Percentiles rank a stretch among this genome's conserved stretches.
Conservation (phyloP, 108 stramenopile genomes). For the Cyclotella kingstonii region DNA sequence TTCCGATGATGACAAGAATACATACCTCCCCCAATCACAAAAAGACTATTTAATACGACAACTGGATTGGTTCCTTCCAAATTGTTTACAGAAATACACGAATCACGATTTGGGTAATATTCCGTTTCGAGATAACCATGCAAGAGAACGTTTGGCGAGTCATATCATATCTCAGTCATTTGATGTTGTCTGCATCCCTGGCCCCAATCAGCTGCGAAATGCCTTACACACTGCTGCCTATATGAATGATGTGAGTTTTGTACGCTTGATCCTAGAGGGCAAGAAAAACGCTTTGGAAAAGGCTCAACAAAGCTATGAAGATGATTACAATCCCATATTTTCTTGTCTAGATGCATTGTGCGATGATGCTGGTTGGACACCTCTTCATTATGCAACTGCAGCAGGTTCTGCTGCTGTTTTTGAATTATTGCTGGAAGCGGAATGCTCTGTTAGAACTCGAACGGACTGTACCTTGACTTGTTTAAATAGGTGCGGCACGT, state of each 20-base stretch:
- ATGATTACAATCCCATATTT: constrained; percentile 3
- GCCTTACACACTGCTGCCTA: constrained; percentile 35
- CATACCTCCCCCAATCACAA: constrained; percentile 17
- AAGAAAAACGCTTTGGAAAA: constrained; percentile 1
- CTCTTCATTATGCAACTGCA: constrained; percentile 75
- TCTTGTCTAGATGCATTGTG: constrained; percentile 51
- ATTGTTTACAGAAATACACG: constrained; percentile 37
- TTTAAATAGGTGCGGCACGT: constrained; percentile 48
- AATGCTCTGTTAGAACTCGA: constrained; percentile 35
- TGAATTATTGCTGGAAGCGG: constrained; percentile 58
- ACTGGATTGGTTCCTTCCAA: constrained; percentile 41
- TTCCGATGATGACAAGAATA: constrained; percentile 9
- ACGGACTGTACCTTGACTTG: constrained; percentile 59
- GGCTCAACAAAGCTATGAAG: not conserved
- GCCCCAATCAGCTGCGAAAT: constrained; percentile 17
- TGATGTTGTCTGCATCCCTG: constrained; percentile 21
- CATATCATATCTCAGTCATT: constrained; percentile 26
- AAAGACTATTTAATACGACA: constrained; percentile 27
- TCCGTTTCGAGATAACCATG: constrained; percentile 24
- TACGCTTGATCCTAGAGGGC: constrained; percentile 20
- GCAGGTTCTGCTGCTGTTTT: constrained; percentile 58
- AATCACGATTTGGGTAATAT: not conserved
- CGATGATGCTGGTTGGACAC: constrained; percentile 75
- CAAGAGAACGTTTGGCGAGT: constrained; percentile 31
- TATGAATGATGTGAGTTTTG: constrained; percentile 25